Evolutionary conservation across 2,329 filamentous ascomycete genomes (phyloP).

Genomic region (Penicillium sp.): DNA sequence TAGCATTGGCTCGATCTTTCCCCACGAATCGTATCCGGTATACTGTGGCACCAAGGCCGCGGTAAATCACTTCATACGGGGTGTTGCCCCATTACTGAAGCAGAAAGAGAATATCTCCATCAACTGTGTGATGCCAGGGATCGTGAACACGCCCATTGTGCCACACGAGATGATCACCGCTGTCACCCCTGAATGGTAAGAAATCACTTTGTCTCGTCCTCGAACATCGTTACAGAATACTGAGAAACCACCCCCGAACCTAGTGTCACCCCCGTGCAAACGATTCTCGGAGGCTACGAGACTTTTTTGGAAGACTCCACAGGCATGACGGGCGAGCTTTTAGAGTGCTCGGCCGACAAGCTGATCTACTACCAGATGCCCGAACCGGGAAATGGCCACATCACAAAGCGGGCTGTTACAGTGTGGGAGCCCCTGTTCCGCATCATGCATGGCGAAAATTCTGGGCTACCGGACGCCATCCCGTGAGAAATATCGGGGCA

Average conservation of each 20-base stretch:
- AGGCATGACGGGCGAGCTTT: conserved; percentile 42
- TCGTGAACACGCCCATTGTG: conserved; percentile 48
- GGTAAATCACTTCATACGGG: conserved; percentile 45
- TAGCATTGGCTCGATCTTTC: conserved; percentile 47
- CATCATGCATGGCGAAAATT: conserved; percentile 46
- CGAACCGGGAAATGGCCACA: conserved; percentile 42
- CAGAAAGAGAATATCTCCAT: conserved; percentile 51
- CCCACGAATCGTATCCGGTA: conserved; percentile 48
- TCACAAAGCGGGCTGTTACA: conserved; percentile 45
- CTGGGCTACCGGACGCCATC: conserved; percentile 42
- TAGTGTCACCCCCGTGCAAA: conserved; percentile 44
- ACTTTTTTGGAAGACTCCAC: conserved; percentile 48
- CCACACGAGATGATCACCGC: conserved; percentile 47
- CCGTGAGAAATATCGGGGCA: conserved; percentile 17
- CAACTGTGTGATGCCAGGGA: conserved; percentile 51
- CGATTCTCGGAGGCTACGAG: conserved; percentile 49
- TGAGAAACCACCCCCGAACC: neutral
- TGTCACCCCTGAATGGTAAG: conserved; percentile 36
- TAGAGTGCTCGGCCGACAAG: conserved; percentile 49
- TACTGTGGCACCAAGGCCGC: conserved; percentile 55
- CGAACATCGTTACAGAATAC: neutral
- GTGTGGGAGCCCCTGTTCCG: conserved; percentile 53
- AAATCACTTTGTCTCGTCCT: neutral
- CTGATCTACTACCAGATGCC: conserved; percentile 40
- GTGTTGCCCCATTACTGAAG: conserved; percentile 41